Evolutionary conservation across 2,329 filamentous ascomycete genomes (phyloP).

Genomic region (Trichoderma oligosporum): DNA sequence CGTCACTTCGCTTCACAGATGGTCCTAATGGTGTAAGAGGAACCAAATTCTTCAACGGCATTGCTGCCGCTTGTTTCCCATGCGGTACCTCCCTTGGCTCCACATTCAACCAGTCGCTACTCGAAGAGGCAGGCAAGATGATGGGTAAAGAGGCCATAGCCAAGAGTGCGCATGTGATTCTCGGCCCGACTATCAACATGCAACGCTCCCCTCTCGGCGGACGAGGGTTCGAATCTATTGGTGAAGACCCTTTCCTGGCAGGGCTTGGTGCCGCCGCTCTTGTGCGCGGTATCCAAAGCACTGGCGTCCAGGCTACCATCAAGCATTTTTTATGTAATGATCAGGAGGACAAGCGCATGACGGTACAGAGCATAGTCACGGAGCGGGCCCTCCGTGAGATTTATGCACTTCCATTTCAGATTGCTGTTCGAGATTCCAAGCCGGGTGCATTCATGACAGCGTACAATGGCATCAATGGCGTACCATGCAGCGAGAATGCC

Average conservation of each 20-base stretch:
- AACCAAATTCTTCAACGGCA: conserved; percentile 63
- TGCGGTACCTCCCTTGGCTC: conserved; percentile 56
- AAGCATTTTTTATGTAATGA: conserved; percentile 63
- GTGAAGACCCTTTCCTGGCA: conserved; percentile 56
- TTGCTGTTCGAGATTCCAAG: conserved; percentile 49
- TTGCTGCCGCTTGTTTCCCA: conserved; percentile 57
- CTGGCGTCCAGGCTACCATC: conserved; percentile 53
- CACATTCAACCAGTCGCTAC: conserved; percentile 53
- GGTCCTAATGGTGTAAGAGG: conserved; percentile 68
- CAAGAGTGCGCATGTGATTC: conserved; percentile 55
- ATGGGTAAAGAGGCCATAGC: conserved; percentile 53
- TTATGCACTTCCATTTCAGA: conserved; percentile 56
- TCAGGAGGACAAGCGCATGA: conserved; percentile 56
- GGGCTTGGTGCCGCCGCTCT: conserved; percentile 52
- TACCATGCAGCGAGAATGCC: conserved; percentile 51
- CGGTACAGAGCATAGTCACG: conserved; percentile 52
- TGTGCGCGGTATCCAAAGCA: conserved; percentile 53
- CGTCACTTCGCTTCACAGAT: conserved; percentile 62
- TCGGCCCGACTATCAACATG: conserved; percentile 63
- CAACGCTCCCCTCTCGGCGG: conserved; percentile 58
- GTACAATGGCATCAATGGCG: conserved; percentile 58
- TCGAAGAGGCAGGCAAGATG: conserved; percentile 47
- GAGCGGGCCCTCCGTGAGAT: conserved; percentile 56
- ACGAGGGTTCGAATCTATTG: conserved; percentile 56
- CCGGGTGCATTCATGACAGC: conserved; percentile 56